phyloP scores from a whole-genome alignment of 257 asterid species.

The Solanum pinnatisectum region DNA sequence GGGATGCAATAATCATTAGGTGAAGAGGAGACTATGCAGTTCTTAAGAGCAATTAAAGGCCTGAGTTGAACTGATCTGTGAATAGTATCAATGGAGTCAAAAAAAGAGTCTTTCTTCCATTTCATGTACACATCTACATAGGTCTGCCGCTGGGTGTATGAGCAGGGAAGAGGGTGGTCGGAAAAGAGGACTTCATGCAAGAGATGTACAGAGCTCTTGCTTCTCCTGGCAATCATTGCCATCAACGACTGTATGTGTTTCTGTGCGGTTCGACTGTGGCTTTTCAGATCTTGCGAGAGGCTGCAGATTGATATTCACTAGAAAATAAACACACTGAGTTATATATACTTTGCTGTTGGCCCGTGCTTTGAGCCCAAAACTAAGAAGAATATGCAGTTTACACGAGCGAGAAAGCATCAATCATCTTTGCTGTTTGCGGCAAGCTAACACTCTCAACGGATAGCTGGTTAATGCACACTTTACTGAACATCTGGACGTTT shows the following conservation, averaged over 20 bases:
- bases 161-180: conserved; percentile 1
- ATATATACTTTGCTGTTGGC: background rate
- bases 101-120: conserved; percentile 66
- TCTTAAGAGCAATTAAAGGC: conserved; percentile 55
- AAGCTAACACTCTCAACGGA: background rate
- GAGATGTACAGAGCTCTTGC: background rate
- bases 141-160: conserved; percentile 27
- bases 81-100: conserved; percentile 62
- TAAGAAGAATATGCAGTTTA: background rate
- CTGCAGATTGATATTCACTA: background rate
- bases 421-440: background rate
- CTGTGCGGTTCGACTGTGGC: background rate
- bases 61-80: conserved; percentile 70
- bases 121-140: conserved; percentile 85
- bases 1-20: conserved; percentile 59
- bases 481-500: background rate
- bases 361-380: background rate
- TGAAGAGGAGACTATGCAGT: conserved; percentile 58
- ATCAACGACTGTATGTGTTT: background rate
- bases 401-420: background rate
- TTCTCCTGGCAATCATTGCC: background rate
- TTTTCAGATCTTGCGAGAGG: background rate
- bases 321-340: background rate
- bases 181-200: background rate
- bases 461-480: background rate